Percentiles rank a stretch among this genome's conserved stretches.
phyloP scores from a whole-genome alignment of 805 yeast genomes.

The Huiozyma naganishii region DNA sequence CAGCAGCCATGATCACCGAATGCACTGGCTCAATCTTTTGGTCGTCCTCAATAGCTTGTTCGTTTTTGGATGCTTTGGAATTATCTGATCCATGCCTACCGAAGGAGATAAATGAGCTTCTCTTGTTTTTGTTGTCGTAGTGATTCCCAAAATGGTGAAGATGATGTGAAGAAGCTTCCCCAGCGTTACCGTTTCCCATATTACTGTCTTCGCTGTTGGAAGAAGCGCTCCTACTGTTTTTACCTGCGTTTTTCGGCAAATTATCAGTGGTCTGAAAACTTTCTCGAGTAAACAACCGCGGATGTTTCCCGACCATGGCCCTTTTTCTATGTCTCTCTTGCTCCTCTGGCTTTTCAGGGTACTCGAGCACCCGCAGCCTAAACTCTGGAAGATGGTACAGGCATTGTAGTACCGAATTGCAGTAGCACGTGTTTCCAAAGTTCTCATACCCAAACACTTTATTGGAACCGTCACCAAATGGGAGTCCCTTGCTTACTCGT shows the following conservation, averaged over 20 bases:
- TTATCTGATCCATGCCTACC: conserved; percentile 1
- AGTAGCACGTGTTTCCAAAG: conserved; percentile 87
- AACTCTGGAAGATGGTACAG: conserved; percentile 65
- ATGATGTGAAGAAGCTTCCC: too few species aligned
- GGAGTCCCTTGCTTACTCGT: conserved; percentile 1
- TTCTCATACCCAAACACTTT: conserved; percentile 76
- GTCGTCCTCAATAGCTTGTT: neutral
- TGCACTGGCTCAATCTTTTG: conserved; percentile 11
- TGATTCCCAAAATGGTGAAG: too few species aligned
- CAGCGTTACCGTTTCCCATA: too few species aligned
- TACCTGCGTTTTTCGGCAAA: neutral
- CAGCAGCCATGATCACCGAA: conserved; percentile 19
- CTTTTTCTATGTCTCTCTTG: conserved; percentile 30
- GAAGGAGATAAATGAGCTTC: neutral
- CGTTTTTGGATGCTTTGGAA: conserved; percentile 3
- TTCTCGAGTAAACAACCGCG: conserved; percentile 22
- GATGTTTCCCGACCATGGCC: conserved; percentile 32
- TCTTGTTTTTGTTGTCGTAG: too few species aligned
- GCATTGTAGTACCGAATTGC: conserved; percentile 87
- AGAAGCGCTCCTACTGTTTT: too few species aligned
- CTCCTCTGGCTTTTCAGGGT: conserved; percentile 32
- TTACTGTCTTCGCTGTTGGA: too few species aligned
- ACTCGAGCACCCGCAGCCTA: conserved; percentile 42
- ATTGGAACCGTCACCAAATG: conserved; percentile 41
- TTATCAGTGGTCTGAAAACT: conserved; percentile 13